Base-by-base conservation (phyloP, 495 filamentous ascomycete species). In the Penicillium egyptiacum region DNA sequence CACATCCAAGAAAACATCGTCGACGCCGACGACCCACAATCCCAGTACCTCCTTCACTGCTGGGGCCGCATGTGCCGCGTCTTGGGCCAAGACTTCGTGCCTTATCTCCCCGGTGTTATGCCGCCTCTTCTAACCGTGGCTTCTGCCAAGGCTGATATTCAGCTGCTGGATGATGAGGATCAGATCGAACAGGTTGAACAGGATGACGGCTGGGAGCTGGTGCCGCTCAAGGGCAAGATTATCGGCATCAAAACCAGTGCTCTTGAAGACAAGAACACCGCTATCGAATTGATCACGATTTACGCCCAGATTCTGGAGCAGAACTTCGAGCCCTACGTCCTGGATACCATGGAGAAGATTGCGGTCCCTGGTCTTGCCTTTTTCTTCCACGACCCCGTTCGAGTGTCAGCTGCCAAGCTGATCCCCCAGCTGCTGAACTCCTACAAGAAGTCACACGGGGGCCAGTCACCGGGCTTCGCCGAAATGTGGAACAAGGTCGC, bases 21-120 rank as follows among this genome's bases (percentile, higher is more conserved):
- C 22, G 95, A 99, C 63, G 78, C 91, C 14, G 95, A 98, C 65
- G 95, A 99, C 69, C 95, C 95, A 25, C 95, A 99, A 73, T 90
- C 91, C 9, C 90, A 93, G 60, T 99, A 99, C 70, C 84, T 99
- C 17, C 88, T 98, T 65, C 95, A 99, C 79, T 99, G 94, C 77
- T 99, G 95, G 95, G 95, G 95, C 45, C 85, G 95, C 26, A 98
- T 99, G 95, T 97, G 92, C 72, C 88, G 94, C 46, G 93, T 98
- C 19, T 81, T 99, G 55, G 91, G 88, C 44, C 75, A 82, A 42
- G 91, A 95, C 61, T 99, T 99, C 71, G 80, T 98, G 16, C 92
- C 91, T 22, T 99, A 91, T 76, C 81, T 98, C 44, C 83, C 87
- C 7, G 90, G 84, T 52, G 95, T 99, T 42, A 97, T 99, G 86